Evolutionary conservation across 2,329 filamentous ascomycete genomes (phyloP).

Genomic region (Colletotrichum tofieldiae): DNA sequence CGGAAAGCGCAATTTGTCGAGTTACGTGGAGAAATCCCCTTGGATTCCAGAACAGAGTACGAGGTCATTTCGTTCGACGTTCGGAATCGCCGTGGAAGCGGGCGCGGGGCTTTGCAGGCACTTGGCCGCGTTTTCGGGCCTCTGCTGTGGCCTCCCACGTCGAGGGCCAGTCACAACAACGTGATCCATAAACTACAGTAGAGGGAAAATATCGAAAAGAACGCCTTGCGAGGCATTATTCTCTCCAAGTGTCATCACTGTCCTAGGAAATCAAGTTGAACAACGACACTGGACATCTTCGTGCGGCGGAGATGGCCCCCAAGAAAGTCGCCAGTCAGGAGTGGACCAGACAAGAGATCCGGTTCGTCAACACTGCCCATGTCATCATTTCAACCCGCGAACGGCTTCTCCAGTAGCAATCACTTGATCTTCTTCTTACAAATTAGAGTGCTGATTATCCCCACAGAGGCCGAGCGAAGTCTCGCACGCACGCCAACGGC

Average conservation of each 20-base stretch:
- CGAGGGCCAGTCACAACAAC: conserved; percentile 32
- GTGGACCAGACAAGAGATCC: conserved; percentile 15
- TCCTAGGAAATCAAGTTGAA: background rate
- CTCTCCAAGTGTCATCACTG: conserved; percentile 14
- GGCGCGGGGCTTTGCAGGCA: conserved; percentile 38
- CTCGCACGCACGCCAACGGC: conserved; percentile 19
- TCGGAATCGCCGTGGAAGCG: conserved; percentile 26
- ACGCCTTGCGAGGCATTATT: conserved; percentile 36
- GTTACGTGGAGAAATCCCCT: background rate
- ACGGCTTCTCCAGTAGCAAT: background rate
- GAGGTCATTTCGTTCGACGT: background rate
- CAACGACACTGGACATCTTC: conserved; percentile 8
- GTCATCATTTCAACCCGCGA: background rate
- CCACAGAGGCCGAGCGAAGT: conserved; percentile 32
- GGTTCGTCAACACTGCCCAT: conserved; percentile 15
- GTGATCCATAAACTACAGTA: conserved; percentile 17
- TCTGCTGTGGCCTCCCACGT: conserved; percentile 28
- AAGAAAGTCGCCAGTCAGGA: conserved; percentile 10
- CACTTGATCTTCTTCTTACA: conserved; percentile 11
- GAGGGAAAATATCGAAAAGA: conserved; percentile 5
- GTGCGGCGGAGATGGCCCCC: background rate
- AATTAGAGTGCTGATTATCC: conserved; percentile 39
- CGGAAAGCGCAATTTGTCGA: background rate
- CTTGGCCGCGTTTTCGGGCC: conserved; percentile 42
- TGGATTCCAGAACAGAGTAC: background rate